Evolutionary conservation across 2,329 filamentous ascomycete species (phyloP).

Genomic region (Fusarium piperis): DNA sequence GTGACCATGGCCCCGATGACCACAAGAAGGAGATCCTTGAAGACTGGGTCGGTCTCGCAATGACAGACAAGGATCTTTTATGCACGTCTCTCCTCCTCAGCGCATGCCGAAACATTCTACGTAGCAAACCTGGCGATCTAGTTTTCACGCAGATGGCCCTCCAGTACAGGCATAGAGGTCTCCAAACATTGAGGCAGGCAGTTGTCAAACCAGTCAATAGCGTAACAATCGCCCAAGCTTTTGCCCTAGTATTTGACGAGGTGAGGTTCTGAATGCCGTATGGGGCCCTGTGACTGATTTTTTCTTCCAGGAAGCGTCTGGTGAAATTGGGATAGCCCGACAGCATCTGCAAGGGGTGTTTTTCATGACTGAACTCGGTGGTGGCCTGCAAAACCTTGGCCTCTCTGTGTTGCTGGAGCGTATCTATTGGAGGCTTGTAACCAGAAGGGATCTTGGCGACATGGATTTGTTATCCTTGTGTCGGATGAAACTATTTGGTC

Average conservation of each 20-base stretch:
- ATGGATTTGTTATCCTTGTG: background rate
- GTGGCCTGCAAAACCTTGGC: background rate
- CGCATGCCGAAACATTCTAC: background rate
- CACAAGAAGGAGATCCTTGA: background rate
- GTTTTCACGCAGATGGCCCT: background rate
- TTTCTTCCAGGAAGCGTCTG: background rate
- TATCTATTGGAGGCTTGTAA: background rate
- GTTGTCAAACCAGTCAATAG: background rate
- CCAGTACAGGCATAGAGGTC: conserved; percentile 12
- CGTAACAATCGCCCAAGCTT: background rate
- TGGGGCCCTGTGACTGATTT: background rate
- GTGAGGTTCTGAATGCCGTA: background rate
- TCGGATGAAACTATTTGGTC: background rate
- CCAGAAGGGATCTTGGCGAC: background rate
- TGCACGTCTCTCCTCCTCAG: conserved; percentile 2
- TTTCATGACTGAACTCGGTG: background rate
- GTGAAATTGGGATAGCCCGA: background rate
- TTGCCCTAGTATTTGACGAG: conserved; percentile 15
- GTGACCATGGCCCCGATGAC: background rate
- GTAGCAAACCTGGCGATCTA: background rate
- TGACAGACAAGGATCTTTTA: conserved; percentile 9
- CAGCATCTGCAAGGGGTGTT: background rate
- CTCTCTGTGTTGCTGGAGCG: background rate
- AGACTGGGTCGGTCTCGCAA: conserved; percentile 19
- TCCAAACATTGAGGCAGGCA: background rate